These are phyloP conservation scores for Eutrema heterophyllum DNA, from an alignment of 345 rosid species.

Conservation along the genomic window DNA sequence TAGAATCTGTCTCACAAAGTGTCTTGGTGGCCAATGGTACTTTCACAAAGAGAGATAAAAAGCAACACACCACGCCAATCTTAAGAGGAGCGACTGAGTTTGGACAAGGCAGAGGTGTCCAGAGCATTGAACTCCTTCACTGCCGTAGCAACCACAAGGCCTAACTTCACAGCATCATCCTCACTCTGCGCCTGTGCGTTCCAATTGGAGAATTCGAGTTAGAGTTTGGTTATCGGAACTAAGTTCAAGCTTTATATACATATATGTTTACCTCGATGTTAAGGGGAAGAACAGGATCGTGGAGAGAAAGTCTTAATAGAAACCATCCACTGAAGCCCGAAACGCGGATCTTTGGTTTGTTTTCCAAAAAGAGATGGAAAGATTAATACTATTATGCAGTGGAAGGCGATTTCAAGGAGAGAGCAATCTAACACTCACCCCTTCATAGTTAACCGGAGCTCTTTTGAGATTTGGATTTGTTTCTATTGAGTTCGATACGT, in stretches of 20 bases:
- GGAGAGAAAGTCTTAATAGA: constrained; percentile 96
- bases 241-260: background rate
- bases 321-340: constrained; percentile 97
- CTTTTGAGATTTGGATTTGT: constrained; percentile 58
- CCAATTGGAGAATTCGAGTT: background rate
- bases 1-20: background rate
- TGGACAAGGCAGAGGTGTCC: constrained; percentile 76
- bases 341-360: constrained; percentile 59
- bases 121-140: constrained; percentile 66
- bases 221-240: background rate
- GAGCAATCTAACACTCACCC: constrained; percentile 46
- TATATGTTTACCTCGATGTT: constrained; percentile 72
- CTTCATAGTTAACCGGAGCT: constrained; percentile 87
- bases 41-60: no score
- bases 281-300: constrained; percentile 98
- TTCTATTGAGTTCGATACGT: constrained; percentile 52
- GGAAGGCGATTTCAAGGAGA: background rate
- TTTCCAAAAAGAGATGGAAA: constrained; percentile 1
- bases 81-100: constrained; percentile 40
- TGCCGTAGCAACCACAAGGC: constrained; percentile 59
- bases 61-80: background rate
- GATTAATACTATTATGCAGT: background rate
- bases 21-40: background rate
- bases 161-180: constrained; percentile 75
- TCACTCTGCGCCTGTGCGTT: constrained; percentile 59